Evolutionary conservation across 2,329 filamentous ascomycete species (phyloP).

Genomic region (Cladobotryum protrusum): DNA sequence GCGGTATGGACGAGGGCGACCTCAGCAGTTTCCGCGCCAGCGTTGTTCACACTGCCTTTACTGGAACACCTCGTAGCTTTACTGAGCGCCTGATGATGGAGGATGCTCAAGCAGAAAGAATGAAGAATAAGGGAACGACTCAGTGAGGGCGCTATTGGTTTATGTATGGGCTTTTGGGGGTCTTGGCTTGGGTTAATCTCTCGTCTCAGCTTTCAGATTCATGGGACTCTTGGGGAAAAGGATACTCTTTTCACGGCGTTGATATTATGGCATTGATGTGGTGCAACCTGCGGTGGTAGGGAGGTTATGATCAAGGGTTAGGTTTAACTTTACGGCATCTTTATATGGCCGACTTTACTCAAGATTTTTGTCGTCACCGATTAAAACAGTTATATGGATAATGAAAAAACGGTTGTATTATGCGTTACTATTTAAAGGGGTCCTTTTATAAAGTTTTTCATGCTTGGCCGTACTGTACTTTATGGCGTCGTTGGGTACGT

Average conservation of each 20-base stretch:
- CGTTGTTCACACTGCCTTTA: conserved; percentile 33
- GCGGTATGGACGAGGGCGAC: conserved; percentile 41
- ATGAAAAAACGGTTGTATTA: not conserved
- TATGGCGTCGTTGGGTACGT: too few species aligned
- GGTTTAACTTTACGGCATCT: not conserved
- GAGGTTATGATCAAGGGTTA: not conserved
- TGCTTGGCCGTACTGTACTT: not conserved
- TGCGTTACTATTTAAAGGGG: not conserved
- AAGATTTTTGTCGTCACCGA: conserved; percentile 5
- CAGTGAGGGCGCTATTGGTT: conserved; percentile 9
- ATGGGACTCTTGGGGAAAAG: conserved; percentile 17
- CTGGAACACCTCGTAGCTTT: conserved; percentile 41
- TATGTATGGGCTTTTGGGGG: conserved; percentile 14
- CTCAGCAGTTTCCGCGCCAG: conserved; percentile 39
- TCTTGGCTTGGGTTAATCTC: conserved; percentile 17
- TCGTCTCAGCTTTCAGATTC: conserved; percentile 14
- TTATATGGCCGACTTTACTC: not conserved
- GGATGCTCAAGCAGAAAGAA: conserved; percentile 32
- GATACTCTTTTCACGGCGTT: conserved; percentile 24
- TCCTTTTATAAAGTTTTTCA: not conserved
- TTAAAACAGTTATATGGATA: conserved; percentile 5
- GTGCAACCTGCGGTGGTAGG: not conserved
- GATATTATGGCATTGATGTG: conserved; percentile 12
- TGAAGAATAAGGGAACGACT: conserved; percentile 15
- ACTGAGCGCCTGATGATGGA: conserved; percentile 45